Evolutionary conservation across 140 eudicot genomes (phyloP).

Genomic region (Bidens hawaiensis): DNA sequence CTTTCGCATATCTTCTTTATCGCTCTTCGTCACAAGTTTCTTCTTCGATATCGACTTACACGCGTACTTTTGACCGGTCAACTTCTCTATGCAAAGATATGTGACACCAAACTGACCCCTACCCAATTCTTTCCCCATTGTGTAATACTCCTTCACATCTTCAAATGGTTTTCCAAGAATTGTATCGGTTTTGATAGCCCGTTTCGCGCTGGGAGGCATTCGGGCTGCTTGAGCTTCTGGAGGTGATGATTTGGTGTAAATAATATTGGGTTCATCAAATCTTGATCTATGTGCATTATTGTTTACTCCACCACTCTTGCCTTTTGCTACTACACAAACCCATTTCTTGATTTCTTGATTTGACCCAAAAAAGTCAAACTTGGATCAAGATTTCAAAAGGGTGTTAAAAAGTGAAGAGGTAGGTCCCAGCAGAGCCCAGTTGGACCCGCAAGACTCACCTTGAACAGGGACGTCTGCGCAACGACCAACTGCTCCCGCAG

Average conservation of each 20-base stretch:
- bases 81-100: slow-evolving; percentile 41
- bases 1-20: slow-evolving; percentile 61
- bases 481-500: too few species aligned
- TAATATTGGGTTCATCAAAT: slow-evolving; percentile 35
- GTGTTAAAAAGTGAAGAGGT: too few species aligned
- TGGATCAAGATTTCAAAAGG: neutral
- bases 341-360: slow-evolving; percentile 29
- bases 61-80: slow-evolving; percentile 43
- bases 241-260: slow-evolving; percentile 50
- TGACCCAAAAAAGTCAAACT: neutral
- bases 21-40: slow-evolving; percentile 58
- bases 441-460: too few species aligned
- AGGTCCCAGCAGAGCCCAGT: too few species aligned
- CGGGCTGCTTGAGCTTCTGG: slow-evolving; percentile 41
- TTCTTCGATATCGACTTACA: slow-evolving; percentile 59
- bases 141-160: slow-evolving; percentile 52
- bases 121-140: slow-evolving; percentile 67
- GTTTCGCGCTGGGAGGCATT: slow-evolving; percentile 35
- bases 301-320: slow-evolving; percentile 19
- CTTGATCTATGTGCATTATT: slow-evolving; percentile 24
- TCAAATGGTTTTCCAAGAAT: slow-evolving; percentile 62
- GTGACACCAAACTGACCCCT: slow-evolving; percentile 71
- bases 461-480: too few species aligned
- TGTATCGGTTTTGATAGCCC: slow-evolving; percentile 42
- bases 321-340: slow-evolving; percentile 60